Conservation (phyloP, 345 rosid species). For the Eucalyptus marginata region DNA sequence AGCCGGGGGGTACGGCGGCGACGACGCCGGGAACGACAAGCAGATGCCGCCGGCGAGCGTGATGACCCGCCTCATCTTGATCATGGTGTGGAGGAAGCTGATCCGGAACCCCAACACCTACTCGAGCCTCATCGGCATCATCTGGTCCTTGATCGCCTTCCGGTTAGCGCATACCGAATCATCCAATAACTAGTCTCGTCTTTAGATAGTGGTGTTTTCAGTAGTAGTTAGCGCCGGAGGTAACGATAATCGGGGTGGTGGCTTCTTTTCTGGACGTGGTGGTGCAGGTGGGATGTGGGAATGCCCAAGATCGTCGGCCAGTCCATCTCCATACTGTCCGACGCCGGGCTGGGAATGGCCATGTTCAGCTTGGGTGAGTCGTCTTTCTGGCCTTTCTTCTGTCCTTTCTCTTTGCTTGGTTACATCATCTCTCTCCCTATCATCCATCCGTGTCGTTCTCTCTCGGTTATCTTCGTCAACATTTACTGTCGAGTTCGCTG, state of each 20-base stretch:
- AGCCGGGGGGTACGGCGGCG: constrained; percentile 3
- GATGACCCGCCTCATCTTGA: constrained; percentile 84
- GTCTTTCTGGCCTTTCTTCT: not conserved
- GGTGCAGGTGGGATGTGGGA: constrained; percentile 74
- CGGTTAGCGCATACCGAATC: constrained; percentile 15
- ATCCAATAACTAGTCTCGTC: not conserved
- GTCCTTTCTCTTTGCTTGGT: not conserved
- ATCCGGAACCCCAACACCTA: constrained; percentile 95
- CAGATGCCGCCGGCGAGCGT: constrained; percentile 93
- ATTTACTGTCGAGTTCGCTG: not conserved
- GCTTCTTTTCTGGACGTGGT: not conserved
- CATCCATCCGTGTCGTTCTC: not conserved
- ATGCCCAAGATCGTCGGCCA: constrained; percentile 73
- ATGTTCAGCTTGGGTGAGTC: constrained; percentile 96
- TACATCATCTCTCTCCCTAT: not conserved
- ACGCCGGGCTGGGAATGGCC: constrained; percentile 99
- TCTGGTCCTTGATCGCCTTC: constrained; percentile 83
- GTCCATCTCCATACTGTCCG: constrained; percentile 91
- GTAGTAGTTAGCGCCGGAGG: not conserved
- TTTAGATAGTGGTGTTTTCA: not conserved
- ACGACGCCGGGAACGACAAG: constrained; percentile 6
- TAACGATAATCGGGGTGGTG: not conserved
- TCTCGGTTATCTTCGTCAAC: not conserved
- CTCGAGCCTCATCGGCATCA: constrained; percentile 84
- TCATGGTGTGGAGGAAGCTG: constrained; percentile 98